Percentiles rank a stretch among this genome's conserved stretches.
phyloP scores from a whole-genome alignment of 805 yeast species.

The Saturnispora quitensis region DNA sequence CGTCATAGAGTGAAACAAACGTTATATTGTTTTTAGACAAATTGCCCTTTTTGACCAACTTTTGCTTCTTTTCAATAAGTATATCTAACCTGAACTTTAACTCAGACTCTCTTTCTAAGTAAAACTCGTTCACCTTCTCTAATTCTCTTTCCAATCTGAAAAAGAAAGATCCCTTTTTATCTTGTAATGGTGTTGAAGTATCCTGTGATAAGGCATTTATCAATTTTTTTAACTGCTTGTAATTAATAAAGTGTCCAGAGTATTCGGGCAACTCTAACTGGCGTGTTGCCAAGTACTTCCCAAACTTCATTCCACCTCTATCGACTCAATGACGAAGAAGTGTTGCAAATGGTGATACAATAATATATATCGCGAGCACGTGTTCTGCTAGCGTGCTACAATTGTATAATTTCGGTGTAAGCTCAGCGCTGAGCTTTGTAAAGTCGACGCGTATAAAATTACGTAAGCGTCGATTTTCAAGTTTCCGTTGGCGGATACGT shows the following conservation, averaged over 20 bases:
- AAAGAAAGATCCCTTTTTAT: slow-evolving; percentile 82
- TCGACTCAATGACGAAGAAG: neutral
- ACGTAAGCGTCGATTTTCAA: neutral
- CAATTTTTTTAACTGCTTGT: slow-evolving; percentile 85
- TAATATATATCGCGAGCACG: slow-evolving; percentile 3
- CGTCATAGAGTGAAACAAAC: slow-evolving; percentile 76
- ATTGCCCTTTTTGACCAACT: slow-evolving; percentile 30
- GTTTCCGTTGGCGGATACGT: too few relatives aligned
- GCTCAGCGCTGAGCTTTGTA: neutral
- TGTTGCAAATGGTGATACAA: neutral
- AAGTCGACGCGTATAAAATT: neutral
- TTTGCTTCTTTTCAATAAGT: slow-evolving; percentile 55
- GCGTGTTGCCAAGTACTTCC: slow-evolving; percentile 88
- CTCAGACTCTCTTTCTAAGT: slow-evolving; percentile 84
- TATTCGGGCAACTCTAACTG: slow-evolving; percentile 94
- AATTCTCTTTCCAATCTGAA: slow-evolving; percentile 89
- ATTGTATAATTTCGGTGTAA: too few relatives aligned
- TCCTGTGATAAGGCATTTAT: slow-evolving; percentile 58
- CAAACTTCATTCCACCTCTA: slow-evolving; percentile 60
- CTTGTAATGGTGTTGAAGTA: slow-evolving; percentile 50
- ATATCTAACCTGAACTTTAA: slow-evolving; percentile 71
- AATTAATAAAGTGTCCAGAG: slow-evolving; percentile 86
- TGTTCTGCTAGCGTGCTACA: neutral
- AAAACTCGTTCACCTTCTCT: slow-evolving; percentile 90
- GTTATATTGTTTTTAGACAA: slow-evolving; percentile 61